These are phyloP conservation scores for Pseudozyma thailandica DNA, from an alignment of 1,284 basidiomycete species.

Conservation along the genomic window DNA sequence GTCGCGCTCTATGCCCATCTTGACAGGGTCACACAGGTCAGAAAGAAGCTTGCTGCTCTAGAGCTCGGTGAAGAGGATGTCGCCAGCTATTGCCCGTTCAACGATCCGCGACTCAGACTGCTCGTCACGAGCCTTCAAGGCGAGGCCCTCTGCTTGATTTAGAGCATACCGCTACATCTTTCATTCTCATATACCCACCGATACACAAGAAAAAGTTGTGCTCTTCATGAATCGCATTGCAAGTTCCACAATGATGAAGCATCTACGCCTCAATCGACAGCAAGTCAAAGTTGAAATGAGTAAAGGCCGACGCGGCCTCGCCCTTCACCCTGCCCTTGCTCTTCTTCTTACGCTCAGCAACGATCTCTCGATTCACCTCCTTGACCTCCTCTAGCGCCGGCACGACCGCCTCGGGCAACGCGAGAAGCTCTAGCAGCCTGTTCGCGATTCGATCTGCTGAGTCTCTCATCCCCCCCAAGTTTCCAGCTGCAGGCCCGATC, in stretches of 20 bases:
- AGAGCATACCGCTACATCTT: not conserved
- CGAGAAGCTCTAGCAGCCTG: conserved; percentile 40
- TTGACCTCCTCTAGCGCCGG: conserved; percentile 5
- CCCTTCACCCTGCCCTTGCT: not conserved
- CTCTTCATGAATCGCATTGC: not conserved
- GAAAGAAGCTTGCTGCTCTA: conserved; percentile 10
- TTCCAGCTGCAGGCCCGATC: conserved; percentile 68
- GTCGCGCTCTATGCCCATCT: conserved; percentile 34
- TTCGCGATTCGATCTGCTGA: conserved; percentile 68
- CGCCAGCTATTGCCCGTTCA: conserved; percentile 16
- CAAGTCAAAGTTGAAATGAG: conserved; percentile 45
- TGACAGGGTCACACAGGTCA: conserved; percentile 20
- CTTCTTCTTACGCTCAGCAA: not conserved
- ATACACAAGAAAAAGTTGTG: not conserved
- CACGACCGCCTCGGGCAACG: conserved; percentile 15
- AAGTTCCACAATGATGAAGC: not conserved
- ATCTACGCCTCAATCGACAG: conserved; percentile 36
- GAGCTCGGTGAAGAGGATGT: conserved; percentile 9
- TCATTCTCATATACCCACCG: too few species aligned
- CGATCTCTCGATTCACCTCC: not conserved
- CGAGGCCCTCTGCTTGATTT: conserved; percentile 30
- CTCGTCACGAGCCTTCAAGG: conserved; percentile 26
- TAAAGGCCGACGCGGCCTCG: conserved; percentile 14
- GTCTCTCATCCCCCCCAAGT: conserved; percentile 67
- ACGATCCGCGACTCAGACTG: conserved; percentile 15